Evolutionary conservation across 1,139 yeast genomes (phyloP).

Genomic region (Suhomyces bolitotheri): DNA sequence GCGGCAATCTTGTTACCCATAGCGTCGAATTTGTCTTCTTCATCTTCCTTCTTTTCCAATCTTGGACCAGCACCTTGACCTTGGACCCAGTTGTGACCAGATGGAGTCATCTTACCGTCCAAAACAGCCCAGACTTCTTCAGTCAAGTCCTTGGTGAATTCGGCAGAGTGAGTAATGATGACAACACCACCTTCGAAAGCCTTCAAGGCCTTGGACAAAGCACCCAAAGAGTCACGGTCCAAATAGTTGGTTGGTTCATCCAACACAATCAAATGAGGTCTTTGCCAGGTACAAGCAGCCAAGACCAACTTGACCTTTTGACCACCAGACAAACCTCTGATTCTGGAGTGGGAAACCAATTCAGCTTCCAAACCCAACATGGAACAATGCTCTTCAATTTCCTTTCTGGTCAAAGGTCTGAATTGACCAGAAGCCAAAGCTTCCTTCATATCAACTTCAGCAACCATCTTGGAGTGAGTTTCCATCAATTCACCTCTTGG

Average conservation of each 20-base stretch:
- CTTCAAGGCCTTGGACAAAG: conserved; percentile 98
- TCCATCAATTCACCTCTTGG: conserved; percentile 99
- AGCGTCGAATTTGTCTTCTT: conserved; percentile 98
- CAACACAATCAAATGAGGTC: conserved; percentile 98
- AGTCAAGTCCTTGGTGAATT: conserved; percentile 98
- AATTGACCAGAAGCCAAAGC: conserved; percentile 99
- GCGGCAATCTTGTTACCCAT: conserved; percentile 99
- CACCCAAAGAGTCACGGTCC: conserved; percentile 99
- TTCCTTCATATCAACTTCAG: conserved; percentile 99
- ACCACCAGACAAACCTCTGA: conserved; percentile 99
- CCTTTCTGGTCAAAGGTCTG: conserved; percentile 99
- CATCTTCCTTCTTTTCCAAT: conserved; percentile 92
- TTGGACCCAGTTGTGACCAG: conserved; percentile 99
- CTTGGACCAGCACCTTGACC: conserved; percentile 99
- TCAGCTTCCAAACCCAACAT: conserved; percentile 99
- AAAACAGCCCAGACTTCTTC: conserved; percentile 99
- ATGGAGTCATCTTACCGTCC: conserved; percentile 98
- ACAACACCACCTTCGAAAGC: conserved; percentile 99
- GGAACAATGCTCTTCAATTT: conserved; percentile 97
- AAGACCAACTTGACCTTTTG: conserved; percentile 99
- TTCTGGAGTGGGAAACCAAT: conserved; percentile 99
- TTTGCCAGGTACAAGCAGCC: conserved; percentile 99
- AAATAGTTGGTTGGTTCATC: conserved; percentile 99
- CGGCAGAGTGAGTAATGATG: conserved; percentile 99
- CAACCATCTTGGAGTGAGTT: conserved; percentile 98